phyloP scores from a whole-genome alignment of 1,284 basidiomycete genomes.

The Melanopsichium pennsylvanicum region DNA sequence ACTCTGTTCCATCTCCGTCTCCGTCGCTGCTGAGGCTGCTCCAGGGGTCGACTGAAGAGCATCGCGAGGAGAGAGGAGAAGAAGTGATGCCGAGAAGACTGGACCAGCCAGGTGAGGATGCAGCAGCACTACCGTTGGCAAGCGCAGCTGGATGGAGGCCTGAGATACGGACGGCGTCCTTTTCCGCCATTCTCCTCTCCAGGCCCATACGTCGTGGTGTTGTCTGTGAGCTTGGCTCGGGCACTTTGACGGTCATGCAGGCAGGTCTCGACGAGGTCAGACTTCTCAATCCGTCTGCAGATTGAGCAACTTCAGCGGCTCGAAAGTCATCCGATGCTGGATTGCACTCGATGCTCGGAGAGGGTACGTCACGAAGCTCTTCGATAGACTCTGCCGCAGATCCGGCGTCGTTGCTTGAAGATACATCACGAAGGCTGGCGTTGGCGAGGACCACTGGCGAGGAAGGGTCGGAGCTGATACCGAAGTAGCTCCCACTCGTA shows the following conservation, averaged over 20 bases:
- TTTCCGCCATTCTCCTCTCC: constrained; percentile 23
- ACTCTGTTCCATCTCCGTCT: constrained; percentile 41
- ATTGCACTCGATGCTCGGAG: neutral
- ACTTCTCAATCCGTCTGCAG: neutral
- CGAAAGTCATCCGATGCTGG: constrained; percentile 8
- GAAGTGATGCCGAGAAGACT: constrained; percentile 20
- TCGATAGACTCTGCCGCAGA: constrained; percentile 8
- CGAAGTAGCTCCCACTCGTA: constrained; percentile 42
- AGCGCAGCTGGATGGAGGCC: constrained; percentile 4
- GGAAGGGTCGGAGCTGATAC: neutral
- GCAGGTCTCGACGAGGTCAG: neutral
- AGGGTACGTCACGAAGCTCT: constrained; percentile 18
- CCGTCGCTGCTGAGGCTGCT: constrained; percentile 50
- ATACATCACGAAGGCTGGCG: neutral
- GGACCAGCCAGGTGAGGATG: constrained; percentile 27
- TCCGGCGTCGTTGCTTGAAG: neutral
- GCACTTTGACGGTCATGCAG: constrained; percentile 7
- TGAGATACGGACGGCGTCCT: constrained; percentile 26
- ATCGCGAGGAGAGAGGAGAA: constrained; percentile 48
- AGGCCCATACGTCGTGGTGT: constrained; percentile 21
- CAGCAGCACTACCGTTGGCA: neutral
- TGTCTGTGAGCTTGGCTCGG: constrained; percentile 5
- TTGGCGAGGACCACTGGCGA: neutral
- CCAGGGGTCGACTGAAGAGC: constrained; percentile 51
- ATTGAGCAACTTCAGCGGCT: neutral